Percentiles rank a stretch among this genome's conserved stretches.
Conservation (phyloP, 495 filamentous ascomycete species). For the Cercophora newfieldiana region DNA sequence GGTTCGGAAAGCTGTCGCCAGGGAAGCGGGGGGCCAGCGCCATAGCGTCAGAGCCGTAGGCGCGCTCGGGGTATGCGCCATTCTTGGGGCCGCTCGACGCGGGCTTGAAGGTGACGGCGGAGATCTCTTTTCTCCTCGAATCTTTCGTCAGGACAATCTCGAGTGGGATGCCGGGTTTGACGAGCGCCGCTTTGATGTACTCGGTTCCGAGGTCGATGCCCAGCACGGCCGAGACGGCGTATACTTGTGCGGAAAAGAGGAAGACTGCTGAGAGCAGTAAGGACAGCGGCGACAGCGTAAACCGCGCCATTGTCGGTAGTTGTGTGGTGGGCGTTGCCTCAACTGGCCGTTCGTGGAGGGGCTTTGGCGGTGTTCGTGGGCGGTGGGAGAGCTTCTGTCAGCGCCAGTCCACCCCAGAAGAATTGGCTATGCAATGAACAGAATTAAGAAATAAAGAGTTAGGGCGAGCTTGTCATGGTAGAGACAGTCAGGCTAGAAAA, state of each 20-base stretch:
- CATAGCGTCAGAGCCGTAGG: constrained; percentile 89
- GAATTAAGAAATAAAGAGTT: constrained; percentile 14
- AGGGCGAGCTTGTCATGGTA: not conserved
- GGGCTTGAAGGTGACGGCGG: constrained; percentile 93
- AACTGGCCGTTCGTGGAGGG: not conserved
- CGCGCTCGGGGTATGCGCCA: constrained; percentile 76
- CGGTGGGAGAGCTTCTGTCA: not conserved
- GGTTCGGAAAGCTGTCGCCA: constrained; percentile 88
- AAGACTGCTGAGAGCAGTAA: constrained; percentile 49
- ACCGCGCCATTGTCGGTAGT: constrained; percentile 44
- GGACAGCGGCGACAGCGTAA: constrained; percentile 43
- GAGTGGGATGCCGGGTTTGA: constrained; percentile 96
- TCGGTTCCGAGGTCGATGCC: constrained; percentile 95
- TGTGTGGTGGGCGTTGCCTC: constrained; percentile 18
- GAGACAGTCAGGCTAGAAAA: constrained; percentile 15
- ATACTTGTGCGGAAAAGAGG: constrained; percentile 50
- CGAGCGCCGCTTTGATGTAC: constrained; percentile 93
- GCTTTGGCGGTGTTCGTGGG: not conserved
- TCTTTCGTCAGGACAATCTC: constrained; percentile 99
- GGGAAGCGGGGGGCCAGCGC: constrained; percentile 85
- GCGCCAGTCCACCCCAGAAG: not conserved
- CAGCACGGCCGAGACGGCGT: constrained; percentile 69
- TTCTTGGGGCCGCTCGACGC: constrained; percentile 56
- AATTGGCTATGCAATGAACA: constrained; percentile 16
- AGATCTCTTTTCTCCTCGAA: constrained; percentile 91